These are phyloP conservation scores for Musa acuminata DNA, from an alignment of 176 grass and related monocot species.

Conservation along the genomic window DNA sequence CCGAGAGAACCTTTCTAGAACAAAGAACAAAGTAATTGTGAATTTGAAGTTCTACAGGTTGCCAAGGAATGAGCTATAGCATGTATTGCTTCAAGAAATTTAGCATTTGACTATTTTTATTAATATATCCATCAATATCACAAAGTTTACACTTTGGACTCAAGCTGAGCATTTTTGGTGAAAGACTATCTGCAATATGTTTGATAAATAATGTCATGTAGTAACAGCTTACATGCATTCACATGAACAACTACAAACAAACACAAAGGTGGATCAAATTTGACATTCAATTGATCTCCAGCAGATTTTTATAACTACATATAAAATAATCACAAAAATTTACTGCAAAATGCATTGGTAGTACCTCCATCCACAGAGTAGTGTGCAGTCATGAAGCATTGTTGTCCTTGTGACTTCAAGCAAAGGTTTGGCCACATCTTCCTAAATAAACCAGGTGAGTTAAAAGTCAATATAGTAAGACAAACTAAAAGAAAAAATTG, in stretches of 20 bases:
- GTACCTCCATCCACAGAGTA: slow-evolving; percentile 94
- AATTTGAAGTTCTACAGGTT: background rate
- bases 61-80: background rate
- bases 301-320: background rate
- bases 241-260: background rate
- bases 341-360: background rate
- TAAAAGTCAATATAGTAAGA: background rate
- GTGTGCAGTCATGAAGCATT: slow-evolving; percentile 87
- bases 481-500: background rate
- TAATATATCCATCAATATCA: background rate
- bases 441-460: slow-evolving; percentile 32
- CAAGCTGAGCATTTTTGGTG: background rate
- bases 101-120: background rate
- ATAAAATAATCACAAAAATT: background rate
- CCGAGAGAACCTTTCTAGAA: too few relatives aligned
- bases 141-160: background rate
- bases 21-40: background rate
- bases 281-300: background rate
- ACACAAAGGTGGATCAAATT: background rate
- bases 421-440: slow-evolving; percentile 93
- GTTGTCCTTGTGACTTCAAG: slow-evolving; percentile 86
- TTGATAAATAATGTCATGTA: background rate
- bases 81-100: background rate
- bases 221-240: background rate
- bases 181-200: too few relatives aligned